Base-by-base conservation (phyloP, 805 yeast genomes). In the Cyberlindnera xylosilytica region DNA sequence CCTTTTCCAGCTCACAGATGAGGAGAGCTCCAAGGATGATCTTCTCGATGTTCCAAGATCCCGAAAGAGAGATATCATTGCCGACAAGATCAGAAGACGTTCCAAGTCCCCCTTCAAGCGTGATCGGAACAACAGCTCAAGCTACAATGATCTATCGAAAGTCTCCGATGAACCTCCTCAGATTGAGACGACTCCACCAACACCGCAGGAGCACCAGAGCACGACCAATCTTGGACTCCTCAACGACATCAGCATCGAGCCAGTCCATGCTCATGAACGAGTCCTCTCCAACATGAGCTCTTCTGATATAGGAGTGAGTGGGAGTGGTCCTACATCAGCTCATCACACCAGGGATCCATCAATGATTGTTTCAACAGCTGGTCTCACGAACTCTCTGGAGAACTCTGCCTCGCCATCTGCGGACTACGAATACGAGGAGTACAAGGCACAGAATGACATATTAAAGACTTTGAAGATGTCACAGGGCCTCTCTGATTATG, bases 31-130 rank as follows among this genome's bases (percentile, higher is more conserved):
- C 11, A 37, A 40, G 19, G 53, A 51, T 4, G 57, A 53, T 17
- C 22, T 47, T 6, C 20, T 39, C 8, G 52, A 46, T 3, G 36
- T 26, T 4, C 33, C 51, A 34, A 36, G 50, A 16, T 3, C 47
- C 34, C 44, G 54, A 18, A 52, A 36, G 35, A 44, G 56, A 20
- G 53, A 52, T 16, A 36, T 39, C 15, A 22, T 55, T 1, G 47
- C 41, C 1, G 46, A 41, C 5, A 54, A 50, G 46, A 45, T 54
- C 16, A 42, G 54, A 33, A 42, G 40, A 38, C 29, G 48, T 3
- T 53, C 61, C 6, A 56, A 48, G 29, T 56, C 61, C 1, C 61
- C 61, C 2, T 54, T 46, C 39, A 56, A 51, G 32, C 51, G 30
- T 26, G 30, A 23, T 3, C 23, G 6, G 10, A 6, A 29, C 19